A percentile compares a stretch with the other conserved stretches of the same genome.
These are phyloP conservation scores for Coleophoma crateriformis DNA, from an alignment of 2,329 filamentous ascomycete genomes.

Conservation along the genomic window DNA sequence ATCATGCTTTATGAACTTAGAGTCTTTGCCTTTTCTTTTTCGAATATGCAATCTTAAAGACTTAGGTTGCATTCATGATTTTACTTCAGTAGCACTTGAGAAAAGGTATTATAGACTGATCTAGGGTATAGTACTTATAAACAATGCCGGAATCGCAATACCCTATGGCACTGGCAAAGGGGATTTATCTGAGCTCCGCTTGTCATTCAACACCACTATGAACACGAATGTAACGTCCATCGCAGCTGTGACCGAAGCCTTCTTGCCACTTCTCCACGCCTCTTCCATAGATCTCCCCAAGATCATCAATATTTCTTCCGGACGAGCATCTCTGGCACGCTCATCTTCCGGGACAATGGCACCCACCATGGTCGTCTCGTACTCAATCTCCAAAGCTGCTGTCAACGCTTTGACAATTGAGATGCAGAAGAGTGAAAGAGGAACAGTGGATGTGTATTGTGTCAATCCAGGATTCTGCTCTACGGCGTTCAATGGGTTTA, in stretches of 20 bases:
- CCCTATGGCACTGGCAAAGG: no score
- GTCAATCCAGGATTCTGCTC: not conserved
- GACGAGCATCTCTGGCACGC: constrained; percentile 18
- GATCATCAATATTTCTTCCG: constrained; percentile 30
- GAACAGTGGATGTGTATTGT: not conserved
- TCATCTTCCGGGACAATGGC: constrained; percentile 21
- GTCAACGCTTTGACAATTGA: constrained; percentile 32
- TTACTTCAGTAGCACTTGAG: no score
- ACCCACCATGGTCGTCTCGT: constrained; percentile 23
- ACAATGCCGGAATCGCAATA: no score
- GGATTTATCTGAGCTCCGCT: no score
- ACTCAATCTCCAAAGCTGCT: constrained; percentile 29
- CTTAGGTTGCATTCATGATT: no score
- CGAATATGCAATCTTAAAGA: no score
- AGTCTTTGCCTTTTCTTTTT: no score
- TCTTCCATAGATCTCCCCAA: constrained; percentile 11
- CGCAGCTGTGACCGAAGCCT: constrained; percentile 26
- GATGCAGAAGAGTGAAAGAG: constrained; percentile 17
- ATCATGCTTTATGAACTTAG: no score
- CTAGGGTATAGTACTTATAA: no score
- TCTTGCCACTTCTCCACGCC: constrained; percentile 23
- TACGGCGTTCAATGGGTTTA: no score
- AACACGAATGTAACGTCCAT: constrained; percentile 39
- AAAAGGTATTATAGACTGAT: no score
- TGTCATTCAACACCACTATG: constrained; percentile 21